phyloP scores from a whole-genome alignment of 1,139 yeast genomes.

The Yamadazyma triangularis region DNA sequence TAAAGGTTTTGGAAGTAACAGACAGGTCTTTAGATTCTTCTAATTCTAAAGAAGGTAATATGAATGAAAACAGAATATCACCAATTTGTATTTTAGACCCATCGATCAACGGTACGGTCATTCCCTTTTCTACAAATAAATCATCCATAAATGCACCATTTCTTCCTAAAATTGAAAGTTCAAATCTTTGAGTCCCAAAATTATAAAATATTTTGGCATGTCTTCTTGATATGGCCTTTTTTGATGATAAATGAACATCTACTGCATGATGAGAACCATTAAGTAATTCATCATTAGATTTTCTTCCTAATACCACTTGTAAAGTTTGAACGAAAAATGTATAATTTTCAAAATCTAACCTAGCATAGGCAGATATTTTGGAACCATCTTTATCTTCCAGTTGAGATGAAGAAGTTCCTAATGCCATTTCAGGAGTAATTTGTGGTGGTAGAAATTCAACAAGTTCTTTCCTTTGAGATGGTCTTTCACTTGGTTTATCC shows the following conservation, averaged over 20 bases:
- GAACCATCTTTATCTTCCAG: constrained; percentile 27
- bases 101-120: constrained; percentile 79
- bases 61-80: constrained; percentile 81
- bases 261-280: constrained; percentile 56
- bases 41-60: constrained; percentile 57
- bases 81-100: constrained; percentile 89
- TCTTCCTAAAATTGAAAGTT: constrained; percentile 82
- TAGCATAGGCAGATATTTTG: constrained; percentile 86
- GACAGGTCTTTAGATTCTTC: constrained; percentile 17
- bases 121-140: constrained; percentile 78
- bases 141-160: constrained; percentile 97
- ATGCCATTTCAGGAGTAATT: constrained; percentile 18
- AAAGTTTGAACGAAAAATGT: constrained; percentile 94
- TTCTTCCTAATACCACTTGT: constrained; percentile 87
- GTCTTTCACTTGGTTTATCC: neutral
- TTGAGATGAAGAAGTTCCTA: constrained; percentile 12
- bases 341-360: constrained; percentile 86
- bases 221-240: constrained; percentile 85
- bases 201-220: constrained; percentile 95
- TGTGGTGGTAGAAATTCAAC: neutral
- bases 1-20: constrained; percentile 31
- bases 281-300: constrained; percentile 65
- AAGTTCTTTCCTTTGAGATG: neutral
- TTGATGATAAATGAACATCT: constrained; percentile 87
- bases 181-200: constrained; percentile 91